These are phyloP conservation scores for Phascolomyces articulosus DNA, from an alignment of 371 early-diverging fungal genomes.

Conservation along the genomic window DNA sequence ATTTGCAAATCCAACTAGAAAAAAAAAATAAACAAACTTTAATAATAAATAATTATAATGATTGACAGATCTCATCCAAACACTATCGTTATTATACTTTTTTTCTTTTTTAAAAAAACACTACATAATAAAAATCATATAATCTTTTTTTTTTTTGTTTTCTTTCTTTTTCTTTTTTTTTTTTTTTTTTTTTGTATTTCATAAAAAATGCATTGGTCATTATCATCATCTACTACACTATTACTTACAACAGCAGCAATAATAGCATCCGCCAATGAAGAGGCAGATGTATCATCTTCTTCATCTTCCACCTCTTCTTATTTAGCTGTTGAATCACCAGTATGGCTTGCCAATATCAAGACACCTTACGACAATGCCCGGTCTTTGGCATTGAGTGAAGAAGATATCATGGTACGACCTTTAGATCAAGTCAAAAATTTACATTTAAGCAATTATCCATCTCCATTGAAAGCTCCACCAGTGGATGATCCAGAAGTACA, in stretches of 20 bases:
- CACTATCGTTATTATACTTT: no score
- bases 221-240: neutral
- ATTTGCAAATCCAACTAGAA: constrained; percentile 5
- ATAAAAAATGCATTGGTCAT: neutral
- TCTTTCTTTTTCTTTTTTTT: neutral
- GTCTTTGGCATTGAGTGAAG: constrained; percentile 9
- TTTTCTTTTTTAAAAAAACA: no score
- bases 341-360: constrained; percentile 20
- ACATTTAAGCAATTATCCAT: constrained; percentile 12
- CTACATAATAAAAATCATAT: no score
- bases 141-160: no score
- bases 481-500: constrained; percentile 35
- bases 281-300: no score
- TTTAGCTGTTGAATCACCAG: constrained; percentile 17
- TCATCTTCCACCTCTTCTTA: neutral
- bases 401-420: constrained; percentile 1
- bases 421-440: constrained; percentile 4
- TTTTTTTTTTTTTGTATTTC: neutral
- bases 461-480: constrained; percentile 16
- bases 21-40: neutral
- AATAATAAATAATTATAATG: no score
- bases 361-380: constrained; percentile 15
- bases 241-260: no score
- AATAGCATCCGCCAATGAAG: no score
- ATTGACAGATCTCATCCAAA: neutral